Conservation (phyloP, 2,329 filamentous ascomycete species). For the Xylaria sp. region DNA sequence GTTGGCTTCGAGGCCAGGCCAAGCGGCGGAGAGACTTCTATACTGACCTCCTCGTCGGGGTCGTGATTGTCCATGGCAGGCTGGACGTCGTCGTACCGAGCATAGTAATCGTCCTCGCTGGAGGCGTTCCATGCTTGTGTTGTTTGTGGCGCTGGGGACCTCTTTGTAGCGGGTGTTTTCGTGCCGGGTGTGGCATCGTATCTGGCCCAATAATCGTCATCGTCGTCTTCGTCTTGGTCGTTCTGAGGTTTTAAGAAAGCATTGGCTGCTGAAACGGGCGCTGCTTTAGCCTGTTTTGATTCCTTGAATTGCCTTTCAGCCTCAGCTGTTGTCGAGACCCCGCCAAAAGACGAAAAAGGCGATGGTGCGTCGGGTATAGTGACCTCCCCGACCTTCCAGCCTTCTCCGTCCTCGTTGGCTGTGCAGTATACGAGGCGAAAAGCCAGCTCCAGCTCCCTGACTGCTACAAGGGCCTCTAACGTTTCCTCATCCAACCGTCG, state of each 20-base stretch:
- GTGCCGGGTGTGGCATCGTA: constrained; percentile 77
- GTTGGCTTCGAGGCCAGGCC: constrained; percentile 46
- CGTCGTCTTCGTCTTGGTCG: constrained; percentile 66
- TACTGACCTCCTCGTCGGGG: constrained; percentile 72
- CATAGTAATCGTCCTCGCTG: constrained; percentile 78
- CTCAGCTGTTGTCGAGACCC: constrained; percentile 63
- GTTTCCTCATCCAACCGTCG: constrained; percentile 80
- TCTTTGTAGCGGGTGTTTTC: constrained; percentile 70
- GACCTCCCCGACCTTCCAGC: constrained; percentile 80
- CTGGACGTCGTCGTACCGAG: constrained; percentile 81
- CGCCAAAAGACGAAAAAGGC: constrained; percentile 66
- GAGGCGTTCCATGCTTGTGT: constrained; percentile 51
- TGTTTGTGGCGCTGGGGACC: constrained; percentile 68
- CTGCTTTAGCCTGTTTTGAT: constrained; percentile 45
- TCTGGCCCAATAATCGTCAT: constrained; percentile 83
- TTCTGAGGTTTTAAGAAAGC: constrained; percentile 31
- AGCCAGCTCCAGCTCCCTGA: constrained; percentile 70
- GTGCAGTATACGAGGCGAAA: constrained; percentile 77
- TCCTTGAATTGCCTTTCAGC: constrained; percentile 68
- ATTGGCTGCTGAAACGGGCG: constrained; percentile 30
- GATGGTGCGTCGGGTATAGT: constrained; percentile 66
- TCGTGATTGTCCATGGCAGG: constrained; percentile 84
- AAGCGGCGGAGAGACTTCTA: constrained; percentile 53
- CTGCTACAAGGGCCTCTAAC: constrained; percentile 72
- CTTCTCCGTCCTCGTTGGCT: constrained; percentile 71